Base-by-base conservation (phyloP, 2,329 filamentous ascomycete genomes). In the Grosmannia clavigera region DNA sequence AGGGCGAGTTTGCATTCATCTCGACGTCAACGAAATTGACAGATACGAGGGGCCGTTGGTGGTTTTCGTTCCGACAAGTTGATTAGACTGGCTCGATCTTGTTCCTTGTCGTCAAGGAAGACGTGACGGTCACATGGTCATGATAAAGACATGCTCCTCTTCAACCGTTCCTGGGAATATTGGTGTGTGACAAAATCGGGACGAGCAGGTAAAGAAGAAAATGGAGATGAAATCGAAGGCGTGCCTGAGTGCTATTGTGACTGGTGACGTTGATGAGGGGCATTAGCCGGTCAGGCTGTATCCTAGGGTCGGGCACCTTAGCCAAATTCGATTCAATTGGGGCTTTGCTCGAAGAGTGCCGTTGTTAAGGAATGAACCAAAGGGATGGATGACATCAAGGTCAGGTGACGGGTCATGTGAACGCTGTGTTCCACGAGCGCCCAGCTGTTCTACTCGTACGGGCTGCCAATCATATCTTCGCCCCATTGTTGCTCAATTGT, bases 401-500 rank as follows among this genome's bases (percentile, higher is more conserved):
- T 46, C 43, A 46, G 16, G 43, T 46, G 43, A 46, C 16, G 19
- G 16, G 16, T 46, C 43, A 46, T n/a, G 19, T 46, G 43, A 14
- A 40, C 38, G 16, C 14, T 16, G 38, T 38, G 35, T 14, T 38
- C 10, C 3, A 38, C 35, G 12, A 38, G 29, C 22, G 22, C 22
- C 22, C 22, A 22, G 22, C 22, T 22, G 22, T 22, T 35, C 33
- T 35, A 35, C 33, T 35, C 12, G 14, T 40, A 7, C 38, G 38
- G 4, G 38, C 14, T 40, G 38, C 38, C 38, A 46, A 9, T 46
- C 43, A 10, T 19, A n/a, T n/a, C 7, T n/a, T 46, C 43, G 19
- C 40, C 29, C 55, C 43, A 54, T 60, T 31, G 35, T 60, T 58
- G 58, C 61, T 62, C 35, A 19, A 62, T 62, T 62, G 43, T 78